Evolutionary conservation across 2,329 filamentous ascomycete genomes (phyloP).

Genomic region (Ceratocystis eucalypticola): DNA sequence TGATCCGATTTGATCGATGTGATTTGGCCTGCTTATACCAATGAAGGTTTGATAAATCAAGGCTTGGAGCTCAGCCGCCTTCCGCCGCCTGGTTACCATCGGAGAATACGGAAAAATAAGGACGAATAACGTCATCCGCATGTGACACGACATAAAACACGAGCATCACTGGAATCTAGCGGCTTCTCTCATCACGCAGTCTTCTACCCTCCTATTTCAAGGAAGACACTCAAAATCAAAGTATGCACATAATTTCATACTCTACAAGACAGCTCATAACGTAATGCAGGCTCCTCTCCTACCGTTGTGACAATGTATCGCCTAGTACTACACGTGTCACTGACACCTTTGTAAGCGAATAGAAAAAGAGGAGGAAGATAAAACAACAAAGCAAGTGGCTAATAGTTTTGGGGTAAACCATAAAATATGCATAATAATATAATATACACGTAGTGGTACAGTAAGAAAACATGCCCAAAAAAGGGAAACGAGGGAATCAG

Average conservation of each 20-base stretch:
- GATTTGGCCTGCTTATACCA: too few relatives aligned
- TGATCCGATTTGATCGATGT: neutral
- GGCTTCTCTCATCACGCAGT: neutral
- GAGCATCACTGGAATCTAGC: neutral
- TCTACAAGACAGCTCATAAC: neutral
- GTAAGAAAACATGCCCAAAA: neutral
- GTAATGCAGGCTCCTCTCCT: neutral
- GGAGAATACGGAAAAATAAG: neutral
- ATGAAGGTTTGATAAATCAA: too few relatives aligned
- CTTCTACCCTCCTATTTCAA: neutral
- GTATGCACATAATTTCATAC: neutral
- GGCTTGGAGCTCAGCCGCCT: too few relatives aligned
- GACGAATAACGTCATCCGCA: too few relatives aligned
- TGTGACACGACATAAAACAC: too few relatives aligned
- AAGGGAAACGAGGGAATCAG: neutral
- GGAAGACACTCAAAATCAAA: neutral
- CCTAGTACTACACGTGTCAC: too few relatives aligned
- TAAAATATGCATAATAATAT: conserved; percentile 11
- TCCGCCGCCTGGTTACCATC: too few relatives aligned
- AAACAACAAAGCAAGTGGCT: too few relatives aligned
- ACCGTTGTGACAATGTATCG: too few relatives aligned
- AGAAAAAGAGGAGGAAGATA: too few relatives aligned
- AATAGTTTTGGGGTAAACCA: neutral
- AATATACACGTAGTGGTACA: conserved; percentile 15
- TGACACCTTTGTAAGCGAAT: neutral